phyloP scores from a whole-genome alignment of 345 rosid genomes.

The Turritis glabra region DNA sequence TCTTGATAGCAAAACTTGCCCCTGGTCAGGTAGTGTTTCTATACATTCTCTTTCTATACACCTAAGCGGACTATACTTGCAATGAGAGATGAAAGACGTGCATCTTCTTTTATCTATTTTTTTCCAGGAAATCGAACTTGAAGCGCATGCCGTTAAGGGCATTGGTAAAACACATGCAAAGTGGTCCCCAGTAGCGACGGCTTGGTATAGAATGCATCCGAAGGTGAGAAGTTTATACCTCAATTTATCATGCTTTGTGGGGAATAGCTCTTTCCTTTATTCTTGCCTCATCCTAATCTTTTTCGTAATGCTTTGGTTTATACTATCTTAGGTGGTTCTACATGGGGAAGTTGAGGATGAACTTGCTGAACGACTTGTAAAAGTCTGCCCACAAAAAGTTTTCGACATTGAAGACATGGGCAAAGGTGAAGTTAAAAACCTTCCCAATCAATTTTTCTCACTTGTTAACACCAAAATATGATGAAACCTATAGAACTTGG shows the following conservation, averaged over 20 bases:
- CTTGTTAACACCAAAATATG: background rate
- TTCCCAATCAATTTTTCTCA: background rate
- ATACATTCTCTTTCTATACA: background rate
- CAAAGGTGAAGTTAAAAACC: conserved; percentile 50
- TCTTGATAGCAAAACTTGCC: conserved; percentile 71
- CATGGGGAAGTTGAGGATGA: conserved; percentile 56
- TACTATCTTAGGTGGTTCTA: conserved; percentile 58
- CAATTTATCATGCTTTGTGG: background rate
- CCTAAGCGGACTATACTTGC: background rate
- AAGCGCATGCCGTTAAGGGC: conserved; percentile 96
- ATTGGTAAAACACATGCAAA: conserved; percentile 90
- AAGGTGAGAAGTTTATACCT: conserved; percentile 51
- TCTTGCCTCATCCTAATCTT: background rate
- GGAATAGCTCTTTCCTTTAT: background rate
- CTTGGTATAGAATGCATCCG: conserved; percentile 98
- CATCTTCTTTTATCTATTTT: background rate
- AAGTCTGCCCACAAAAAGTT: conserved; percentile 71
- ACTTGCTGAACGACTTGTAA: conserved; percentile 63
- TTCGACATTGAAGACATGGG: conserved; percentile 95
- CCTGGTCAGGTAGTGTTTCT: conserved; percentile 36
- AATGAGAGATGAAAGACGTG: background rate
- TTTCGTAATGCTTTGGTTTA: background rate
- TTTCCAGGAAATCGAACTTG: conserved; percentile 87
- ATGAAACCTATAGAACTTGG: background rate
- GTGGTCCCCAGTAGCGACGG: conserved; percentile 98